Evolutionary conservation across 805 yeast species (phyloP).

Genomic region (Candida xyloterini): DNA sequence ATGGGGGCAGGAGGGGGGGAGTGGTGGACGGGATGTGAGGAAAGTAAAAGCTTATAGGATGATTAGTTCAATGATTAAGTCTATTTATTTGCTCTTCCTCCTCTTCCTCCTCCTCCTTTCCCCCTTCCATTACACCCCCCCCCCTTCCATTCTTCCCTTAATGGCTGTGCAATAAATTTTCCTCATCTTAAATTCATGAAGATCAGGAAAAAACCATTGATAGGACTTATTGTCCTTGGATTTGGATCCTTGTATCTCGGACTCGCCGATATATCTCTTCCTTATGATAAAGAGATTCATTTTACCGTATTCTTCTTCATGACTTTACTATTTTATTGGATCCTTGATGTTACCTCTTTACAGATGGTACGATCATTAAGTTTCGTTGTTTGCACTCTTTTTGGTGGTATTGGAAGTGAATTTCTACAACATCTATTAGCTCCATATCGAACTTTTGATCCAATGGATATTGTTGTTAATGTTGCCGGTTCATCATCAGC

Average conservation of each 20-base stretch:
- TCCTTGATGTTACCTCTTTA: constrained; percentile 37
- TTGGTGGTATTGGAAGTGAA: constrained; percentile 49
- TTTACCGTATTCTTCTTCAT: constrained; percentile 43
- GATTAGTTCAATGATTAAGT: too few species aligned
- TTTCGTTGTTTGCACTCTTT: constrained; percentile 40
- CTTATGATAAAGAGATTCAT: constrained; percentile 48
- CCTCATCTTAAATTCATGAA: background rate
- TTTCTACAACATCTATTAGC: constrained; percentile 42
- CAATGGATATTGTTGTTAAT: constrained; percentile 28
- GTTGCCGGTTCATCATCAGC: constrained; percentile 28
- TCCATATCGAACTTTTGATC: constrained; percentile 44
- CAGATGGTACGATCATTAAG: constrained; percentile 34
- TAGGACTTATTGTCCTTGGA: constrained; percentile 1
- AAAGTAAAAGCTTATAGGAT: too few species aligned
- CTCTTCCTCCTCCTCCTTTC: too few species aligned
- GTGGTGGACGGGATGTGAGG: too few species aligned
- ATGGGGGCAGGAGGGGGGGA: too few species aligned
- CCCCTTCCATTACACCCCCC: too few species aligned
- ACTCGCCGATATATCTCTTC: constrained; percentile 44
- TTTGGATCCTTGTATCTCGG: constrained; percentile 41
- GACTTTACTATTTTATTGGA: constrained; percentile 46
- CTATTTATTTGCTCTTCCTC: too few species aligned
- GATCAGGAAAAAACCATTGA: constrained; percentile 4
- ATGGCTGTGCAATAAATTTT: background rate
- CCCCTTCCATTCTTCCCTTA: too few species aligned